These are phyloP conservation scores for Russula compacta DNA, from an alignment of 768 basidiomycete species.

Conservation along the genomic window DNA sequence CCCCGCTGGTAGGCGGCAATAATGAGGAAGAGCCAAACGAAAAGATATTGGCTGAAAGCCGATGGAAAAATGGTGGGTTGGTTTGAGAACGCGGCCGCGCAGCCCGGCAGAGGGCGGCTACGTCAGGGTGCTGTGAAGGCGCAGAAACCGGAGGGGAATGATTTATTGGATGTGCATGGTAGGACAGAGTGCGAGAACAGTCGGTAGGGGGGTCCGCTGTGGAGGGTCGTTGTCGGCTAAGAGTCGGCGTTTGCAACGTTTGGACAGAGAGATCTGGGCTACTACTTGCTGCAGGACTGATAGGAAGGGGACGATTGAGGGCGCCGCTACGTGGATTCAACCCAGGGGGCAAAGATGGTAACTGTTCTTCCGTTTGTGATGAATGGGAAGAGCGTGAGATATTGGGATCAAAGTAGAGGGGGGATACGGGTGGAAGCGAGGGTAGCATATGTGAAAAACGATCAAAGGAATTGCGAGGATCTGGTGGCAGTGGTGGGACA, in stretches of 20 bases:
- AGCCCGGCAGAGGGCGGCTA: conserved; percentile 28
- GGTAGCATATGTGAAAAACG: conserved; percentile 32
- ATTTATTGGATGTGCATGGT: conserved; percentile 14
- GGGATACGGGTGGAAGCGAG: conserved; percentile 35
- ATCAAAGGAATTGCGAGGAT: conserved; percentile 24
- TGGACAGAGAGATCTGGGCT: conserved; percentile 11
- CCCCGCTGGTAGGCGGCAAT: conserved; percentile 22
- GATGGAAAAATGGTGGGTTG: conserved; percentile 61
- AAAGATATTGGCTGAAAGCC: conserved; percentile 60
- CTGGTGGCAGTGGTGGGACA: conserved; percentile 26
- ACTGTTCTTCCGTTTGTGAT: conserved; percentile 23
- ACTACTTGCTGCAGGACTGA: not conserved
- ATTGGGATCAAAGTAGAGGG: conserved; percentile 31
- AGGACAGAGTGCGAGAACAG: conserved; percentile 25
- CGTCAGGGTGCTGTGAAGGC: conserved; percentile 18
- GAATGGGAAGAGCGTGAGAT: conserved; percentile 22
- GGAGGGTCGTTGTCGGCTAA: conserved; percentile 28
- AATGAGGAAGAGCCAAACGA: conserved; percentile 36
- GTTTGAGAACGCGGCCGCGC: conserved; percentile 42
- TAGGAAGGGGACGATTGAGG: conserved; percentile 1
- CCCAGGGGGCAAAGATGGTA: conserved; percentile 17
- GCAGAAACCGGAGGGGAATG: conserved; percentile 12
- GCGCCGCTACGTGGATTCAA: not conserved
- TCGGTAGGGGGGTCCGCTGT: conserved; percentile 33
- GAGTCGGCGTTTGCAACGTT: not conserved